Conservation (phyloP, 768 basidiomycete genomes). For the Melanogaster broomeanus region DNA sequence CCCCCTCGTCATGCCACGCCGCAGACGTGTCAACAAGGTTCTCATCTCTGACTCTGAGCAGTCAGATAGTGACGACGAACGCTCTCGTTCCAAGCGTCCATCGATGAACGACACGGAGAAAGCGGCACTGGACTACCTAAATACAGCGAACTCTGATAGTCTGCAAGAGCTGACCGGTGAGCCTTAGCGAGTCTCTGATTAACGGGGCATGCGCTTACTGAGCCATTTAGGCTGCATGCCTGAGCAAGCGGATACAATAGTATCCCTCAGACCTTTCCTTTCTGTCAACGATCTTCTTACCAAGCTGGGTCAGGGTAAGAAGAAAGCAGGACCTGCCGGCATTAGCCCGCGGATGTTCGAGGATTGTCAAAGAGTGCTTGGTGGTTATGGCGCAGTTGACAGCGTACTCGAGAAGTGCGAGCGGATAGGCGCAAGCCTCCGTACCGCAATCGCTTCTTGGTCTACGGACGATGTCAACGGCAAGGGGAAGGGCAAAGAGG, state of each 20-base stretch:
- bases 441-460: conserved; percentile 81
- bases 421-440: conserved; percentile 74
- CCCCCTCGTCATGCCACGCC: conserved; percentile 43
- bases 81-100: conserved; percentile 30
- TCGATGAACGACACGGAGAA: conserved; percentile 43
- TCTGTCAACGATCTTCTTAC: conserved; percentile 70
- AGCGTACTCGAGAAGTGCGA: conserved; percentile 88
- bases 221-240: conserved; percentile 62
- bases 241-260: conserved; percentile 80
- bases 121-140: conserved; percentile 69
- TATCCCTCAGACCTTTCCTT: conserved; percentile 78
- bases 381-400: conserved; percentile 87
- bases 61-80: conserved; percentile 51
- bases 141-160: conserved; percentile 58
- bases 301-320: conserved; percentile 85
- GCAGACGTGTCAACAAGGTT: conserved; percentile 57
- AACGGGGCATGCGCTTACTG: conserved; percentile 5
- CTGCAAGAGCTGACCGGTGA: conserved; percentile 77
- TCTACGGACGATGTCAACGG: conserved; percentile 33
- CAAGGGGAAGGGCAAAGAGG: conserved; percentile 43
- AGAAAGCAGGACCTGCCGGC: conserved; percentile 78
- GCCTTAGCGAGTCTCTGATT: conserved; percentile 15
- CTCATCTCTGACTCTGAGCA: conserved; percentile 65
- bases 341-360: conserved; percentile 91
- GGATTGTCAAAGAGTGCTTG: conserved; percentile 82